phyloP scores from a whole-genome alignment of 2,329 filamentous ascomycete genomes.

The Tolypocladium tropicale region DNA sequence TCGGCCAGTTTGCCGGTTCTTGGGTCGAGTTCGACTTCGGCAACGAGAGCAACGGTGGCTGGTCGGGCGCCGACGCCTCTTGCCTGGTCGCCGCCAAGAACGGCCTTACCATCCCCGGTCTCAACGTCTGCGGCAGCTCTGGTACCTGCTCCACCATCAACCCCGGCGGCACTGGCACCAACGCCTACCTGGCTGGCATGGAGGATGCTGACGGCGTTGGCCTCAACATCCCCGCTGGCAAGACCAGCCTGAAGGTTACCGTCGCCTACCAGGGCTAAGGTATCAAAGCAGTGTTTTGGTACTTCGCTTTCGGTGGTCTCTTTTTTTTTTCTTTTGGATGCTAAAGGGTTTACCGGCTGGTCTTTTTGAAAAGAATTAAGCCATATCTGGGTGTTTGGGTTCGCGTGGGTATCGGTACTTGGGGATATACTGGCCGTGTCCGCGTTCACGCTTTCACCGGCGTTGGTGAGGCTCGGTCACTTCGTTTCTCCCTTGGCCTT shows the following conservation, averaged over 20 bases:
- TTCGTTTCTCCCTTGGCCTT: background rate
- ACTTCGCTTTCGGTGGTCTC: background rate
- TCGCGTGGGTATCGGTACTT: constrained; percentile 3
- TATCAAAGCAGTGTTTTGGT: background rate
- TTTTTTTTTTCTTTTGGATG: background rate
- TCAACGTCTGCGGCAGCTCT: constrained; percentile 28
- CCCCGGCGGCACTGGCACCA: constrained; percentile 21
- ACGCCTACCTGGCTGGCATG: constrained; percentile 27
- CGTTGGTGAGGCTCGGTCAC: background rate
- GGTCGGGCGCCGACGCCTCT: constrained; percentile 41
- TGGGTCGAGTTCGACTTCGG: constrained; percentile 43
- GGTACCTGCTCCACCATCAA: constrained; percentile 31
- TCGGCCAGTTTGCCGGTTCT: constrained; percentile 31
- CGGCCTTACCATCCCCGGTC: constrained; percentile 19
- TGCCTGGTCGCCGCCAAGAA: constrained; percentile 31
- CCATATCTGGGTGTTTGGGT: constrained; percentile 7
- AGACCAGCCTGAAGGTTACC: constrained; percentile 17
- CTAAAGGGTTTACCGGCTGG: background rate
- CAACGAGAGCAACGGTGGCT: constrained; percentile 32
- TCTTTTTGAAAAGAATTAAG: background rate
- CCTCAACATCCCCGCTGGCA: constrained; percentile 24
- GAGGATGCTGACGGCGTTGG: constrained; percentile 28
- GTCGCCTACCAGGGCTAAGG: constrained; percentile 16
- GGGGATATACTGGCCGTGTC: background rate
- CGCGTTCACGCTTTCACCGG: background rate